Evolutionary conservation across 1,284 basidiomycete species (phyloP).

Genomic region (Cryptococcus jaspeensis): DNA sequence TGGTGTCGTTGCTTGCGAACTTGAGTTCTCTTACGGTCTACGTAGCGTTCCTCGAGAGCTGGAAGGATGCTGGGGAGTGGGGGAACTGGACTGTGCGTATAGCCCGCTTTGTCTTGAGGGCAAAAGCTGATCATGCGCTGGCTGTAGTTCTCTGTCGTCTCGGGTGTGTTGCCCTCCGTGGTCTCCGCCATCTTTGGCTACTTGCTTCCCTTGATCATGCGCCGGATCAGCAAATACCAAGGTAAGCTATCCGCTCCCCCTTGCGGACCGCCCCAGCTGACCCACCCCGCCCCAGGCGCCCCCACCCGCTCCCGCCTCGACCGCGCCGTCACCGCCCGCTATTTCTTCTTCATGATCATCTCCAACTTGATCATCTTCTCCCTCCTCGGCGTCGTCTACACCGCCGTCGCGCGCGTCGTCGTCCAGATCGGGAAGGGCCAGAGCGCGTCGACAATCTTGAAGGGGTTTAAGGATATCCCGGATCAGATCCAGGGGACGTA

Average conservation of each 20-base stretch:
- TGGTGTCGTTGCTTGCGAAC: constrained; percentile 50
- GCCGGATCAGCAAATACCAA: constrained; percentile 76
- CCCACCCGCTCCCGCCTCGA: constrained; percentile 72
- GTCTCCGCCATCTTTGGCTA: constrained; percentile 75
- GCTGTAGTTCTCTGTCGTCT: constrained; percentile 65
- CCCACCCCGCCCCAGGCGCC: constrained; percentile 22
- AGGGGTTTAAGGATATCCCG: constrained; percentile 57
- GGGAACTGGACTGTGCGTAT: constrained; percentile 46
- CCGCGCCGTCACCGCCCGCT: constrained; percentile 82
- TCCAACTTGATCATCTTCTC: constrained; percentile 78
- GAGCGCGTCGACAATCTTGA: constrained; percentile 66
- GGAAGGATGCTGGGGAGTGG: constrained; percentile 62
- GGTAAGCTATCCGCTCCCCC: constrained; percentile 57
- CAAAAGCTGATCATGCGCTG: background rate
- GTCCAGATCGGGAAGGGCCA: constrained; percentile 64
- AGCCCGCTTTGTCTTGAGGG: background rate
- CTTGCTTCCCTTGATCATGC: constrained; percentile 82
- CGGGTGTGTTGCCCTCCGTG: constrained; percentile 82
- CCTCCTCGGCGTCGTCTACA: constrained; percentile 81
- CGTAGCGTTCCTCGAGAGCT: constrained; percentile 67
- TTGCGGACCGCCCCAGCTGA: constrained; percentile 25
- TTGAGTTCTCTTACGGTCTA: constrained; percentile 55
- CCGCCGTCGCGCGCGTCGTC: constrained; percentile 67
- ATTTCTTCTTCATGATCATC: constrained; percentile 87
- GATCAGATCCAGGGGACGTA: constrained; percentile 73